Evolutionary conservation across 2,329 filamentous ascomycete species (phyloP), one percentile per base, ranked within the genome.

Genomic region (Allantophomopsis cytisporea): DNA sequence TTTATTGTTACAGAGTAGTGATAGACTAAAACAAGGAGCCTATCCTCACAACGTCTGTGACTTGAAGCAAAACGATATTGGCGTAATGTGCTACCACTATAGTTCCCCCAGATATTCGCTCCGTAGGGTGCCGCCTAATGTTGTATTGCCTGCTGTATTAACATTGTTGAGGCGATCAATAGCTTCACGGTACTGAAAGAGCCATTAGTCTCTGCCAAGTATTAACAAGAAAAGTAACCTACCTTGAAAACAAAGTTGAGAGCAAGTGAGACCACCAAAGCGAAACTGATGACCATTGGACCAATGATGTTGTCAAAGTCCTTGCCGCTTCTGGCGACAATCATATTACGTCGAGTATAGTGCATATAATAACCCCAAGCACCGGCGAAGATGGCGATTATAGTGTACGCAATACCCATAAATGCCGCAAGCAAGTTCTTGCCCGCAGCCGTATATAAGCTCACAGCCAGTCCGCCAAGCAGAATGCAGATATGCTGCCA

Each of bases 401-500:
- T 55, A 2, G 89, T 82, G 55, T 94, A 96, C 8, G 82, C 75
- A 15, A 91, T 66, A n/a, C 87, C 88, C 54, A 96, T 76, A 31
- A 67, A 65, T 50, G 83, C 72, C 0, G 86, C 87, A 23, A 94
- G 60, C n/a, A 67, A 66, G 58, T 93, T 85, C 49, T 79, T 66
- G 6, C 84, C 83, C 0, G 88, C 88, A 0, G 89, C 86, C 50
- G 94, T 89, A 63, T 89, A 95, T 20, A 98, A 65, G 16, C 81
- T 84, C 11, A 98, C 65, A 1, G 85, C 84, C 21, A 98, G 63
- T 16, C 80, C 79, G 31, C 87, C 88, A 17, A 98, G 76, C 12
- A 98, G 69, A 37, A 98, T 76, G 45, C 78, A 81, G 53, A 98
- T 87, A 59, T 96, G 88, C 65, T 96, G 85, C 91, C 91, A 98